These are phyloP conservation scores for Dictyostelium brefeldianum DNA, from an alignment of 78 protist genomes.

Conservation along the genomic window DNA sequence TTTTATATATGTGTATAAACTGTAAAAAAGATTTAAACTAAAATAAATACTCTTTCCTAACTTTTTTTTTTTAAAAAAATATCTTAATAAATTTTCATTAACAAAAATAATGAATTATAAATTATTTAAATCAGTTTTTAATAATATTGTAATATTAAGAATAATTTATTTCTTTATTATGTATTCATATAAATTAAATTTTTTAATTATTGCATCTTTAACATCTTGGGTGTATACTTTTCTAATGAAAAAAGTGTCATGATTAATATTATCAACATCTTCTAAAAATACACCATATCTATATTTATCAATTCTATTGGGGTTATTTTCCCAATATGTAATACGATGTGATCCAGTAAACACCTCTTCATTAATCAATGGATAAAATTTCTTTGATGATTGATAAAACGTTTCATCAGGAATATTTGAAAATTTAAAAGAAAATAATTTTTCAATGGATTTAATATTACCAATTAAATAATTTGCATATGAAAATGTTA, in stretches of 20 bases:
- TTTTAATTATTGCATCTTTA: constrained; percentile 17
- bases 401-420: constrained; percentile 43
- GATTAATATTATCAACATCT: background rate
- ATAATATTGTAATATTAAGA: background rate
- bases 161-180: no score
- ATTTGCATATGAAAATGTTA: background rate
- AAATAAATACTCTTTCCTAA: no score
- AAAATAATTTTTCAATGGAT: constrained; percentile 10
- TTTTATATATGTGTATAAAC: no score
- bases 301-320: background rate
- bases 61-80: no score
- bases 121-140: background rate
- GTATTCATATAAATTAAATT: background rate
- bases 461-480: constrained; percentile 18
- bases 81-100: no score
- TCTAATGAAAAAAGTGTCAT: background rate
- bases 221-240: constrained; percentile 9
- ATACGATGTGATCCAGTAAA: no score
- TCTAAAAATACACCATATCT: background rate
- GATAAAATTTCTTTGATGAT: background rate
- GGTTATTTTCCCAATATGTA: background rate
- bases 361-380: background rate
- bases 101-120: no score
- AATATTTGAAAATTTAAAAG: background rate
- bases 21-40: no score